Evolutionary conservation across 805 yeast species (phyloP).

Genomic region (Diddensiella santjacobensis): DNA sequence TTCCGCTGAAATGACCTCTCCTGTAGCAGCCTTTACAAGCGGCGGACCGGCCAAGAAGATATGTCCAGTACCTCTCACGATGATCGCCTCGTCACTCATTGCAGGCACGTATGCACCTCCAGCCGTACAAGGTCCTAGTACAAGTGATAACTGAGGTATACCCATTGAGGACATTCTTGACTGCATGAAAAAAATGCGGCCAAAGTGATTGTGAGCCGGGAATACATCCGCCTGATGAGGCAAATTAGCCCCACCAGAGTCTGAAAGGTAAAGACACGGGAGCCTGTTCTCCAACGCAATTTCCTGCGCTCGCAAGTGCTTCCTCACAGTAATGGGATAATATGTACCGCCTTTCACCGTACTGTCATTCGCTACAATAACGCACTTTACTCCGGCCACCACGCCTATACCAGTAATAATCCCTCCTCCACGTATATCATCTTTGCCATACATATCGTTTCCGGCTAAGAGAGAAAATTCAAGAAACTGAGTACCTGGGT

Average conservation of each 20-base stretch:
- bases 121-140: slow-evolving; percentile 34
- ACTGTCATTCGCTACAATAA: slow-evolving; percentile 32
- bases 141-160: slow-evolving; percentile 32
- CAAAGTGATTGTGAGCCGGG: slow-evolving; percentile 34
- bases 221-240: slow-evolving; percentile 35
- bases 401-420: slow-evolving; percentile 33
- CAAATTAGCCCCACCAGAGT: slow-evolving; percentile 34
- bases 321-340: slow-evolving; percentile 34
- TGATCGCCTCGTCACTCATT: slow-evolving; percentile 34
- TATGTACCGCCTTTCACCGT: slow-evolving; percentile 36
- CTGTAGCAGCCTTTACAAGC: slow-evolving; percentile 35
- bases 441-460: slow-evolving; percentile 29
- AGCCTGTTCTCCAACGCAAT: slow-evolving; percentile 31
- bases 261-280: slow-evolving; percentile 31
- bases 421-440: slow-evolving; percentile 33
- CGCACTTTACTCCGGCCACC: slow-evolving; percentile 29
- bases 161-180: slow-evolving; percentile 30
- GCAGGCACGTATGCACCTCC: slow-evolving; percentile 37
- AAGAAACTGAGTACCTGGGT: slow-evolving; percentile 31
- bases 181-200: slow-evolving; percentile 33
- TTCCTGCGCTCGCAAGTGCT: slow-evolving; percentile 34
- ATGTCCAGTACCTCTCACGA: slow-evolving; percentile 33
- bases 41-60: slow-evolving; percentile 35
- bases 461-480: slow-evolving; percentile 33
- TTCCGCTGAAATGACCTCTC: slow-evolving; percentile 31